Evolutionary conservation across 2,329 filamentous ascomycete genomes (phyloP), one percentile per base, ranked within the genome.

Genomic region (Trichoderma aggressivum): DNA sequence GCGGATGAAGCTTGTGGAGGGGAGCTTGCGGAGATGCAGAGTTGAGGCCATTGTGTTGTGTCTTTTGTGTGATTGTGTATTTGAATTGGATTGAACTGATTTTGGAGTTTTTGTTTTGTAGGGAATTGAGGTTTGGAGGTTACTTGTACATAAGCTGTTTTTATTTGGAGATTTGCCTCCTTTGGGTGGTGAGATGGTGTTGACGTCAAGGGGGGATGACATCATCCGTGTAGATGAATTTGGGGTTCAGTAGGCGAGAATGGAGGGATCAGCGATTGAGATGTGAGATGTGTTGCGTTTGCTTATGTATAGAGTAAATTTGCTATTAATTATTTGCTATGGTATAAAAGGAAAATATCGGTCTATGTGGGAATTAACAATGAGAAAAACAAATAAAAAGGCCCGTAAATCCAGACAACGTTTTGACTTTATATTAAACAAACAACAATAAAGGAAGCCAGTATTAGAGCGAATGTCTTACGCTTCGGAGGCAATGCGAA

Each of bases 401-500:
- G 12, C 21, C 2, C 0, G 5, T 53, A 53, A 21, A 24, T 53
- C 21, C 21, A 53, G n/a, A 24, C 47, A 53, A 24, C 32, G 8
- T 64, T 32, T 18, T 32, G 5, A 16, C 12, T 12, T 14, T 0
- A 24, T 32, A 21, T 56, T 6, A 43, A 18, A 43, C 18, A 39
- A 47, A 50, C 60, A 63, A 21, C 34, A 39, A 56, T 14, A 56
- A 36, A 66, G 1, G 26, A 24, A 24, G 43, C 3, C 1, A 58
- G 21, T 26, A 36, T 55, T 34, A 30, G 7, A 43, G 12, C 5
- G 2, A 28, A 11, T 56, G 28, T 30, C n/a, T 47, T 32, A 56
- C 58, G 50, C 67, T 7, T 69, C 66, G 1, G 18, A 16, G 0
- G 66, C 56, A 21, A 79, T 71, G 64, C 79, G 77, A 24, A 83